Conservation (phyloP, 1,139 yeast genomes). For the Scheffersomyces quercinus region DNA sequence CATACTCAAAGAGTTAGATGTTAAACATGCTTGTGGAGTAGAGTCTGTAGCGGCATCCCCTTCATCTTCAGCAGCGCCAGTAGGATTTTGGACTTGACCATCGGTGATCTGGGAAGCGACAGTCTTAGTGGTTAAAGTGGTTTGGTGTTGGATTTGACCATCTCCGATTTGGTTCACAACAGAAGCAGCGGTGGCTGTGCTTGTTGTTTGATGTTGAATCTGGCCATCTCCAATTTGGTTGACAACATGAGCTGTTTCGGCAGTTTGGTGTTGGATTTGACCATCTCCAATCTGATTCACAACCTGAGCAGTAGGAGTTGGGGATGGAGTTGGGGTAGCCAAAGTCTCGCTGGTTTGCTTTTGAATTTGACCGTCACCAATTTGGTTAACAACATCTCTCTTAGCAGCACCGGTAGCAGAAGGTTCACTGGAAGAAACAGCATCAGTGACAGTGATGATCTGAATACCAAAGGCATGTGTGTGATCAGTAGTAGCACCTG, state of each 20-base stretch:
- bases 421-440: constrained; percentile 28
- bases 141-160: constrained; percentile 44
- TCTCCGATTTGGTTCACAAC: constrained; percentile 36
- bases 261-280: constrained; percentile 39
- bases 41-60: constrained; percentile 5
- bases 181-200: constrained; percentile 17
- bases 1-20: constrained; percentile 55
- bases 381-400: constrained; percentile 30
- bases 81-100: constrained; percentile 29
- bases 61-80: constrained; percentile 11
- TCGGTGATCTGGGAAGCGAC: constrained; percentile 46
- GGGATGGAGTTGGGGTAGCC: constrained; percentile 15
- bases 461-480: constrained; percentile 68
- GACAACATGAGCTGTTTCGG: constrained; percentile 30
- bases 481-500: constrained; percentile 66
- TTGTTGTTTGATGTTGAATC: constrained; percentile 30
- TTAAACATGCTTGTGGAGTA: constrained; percentile 45
- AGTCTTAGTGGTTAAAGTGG: constrained; percentile 21
- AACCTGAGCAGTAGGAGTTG: constrained; percentile 1
- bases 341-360: constrained; percentile 24
- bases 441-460: constrained; percentile 47
- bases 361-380: constrained; percentile 32
- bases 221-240: constrained; percentile 30
- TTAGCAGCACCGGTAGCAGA: constrained; percentile 19
- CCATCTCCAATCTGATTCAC: constrained; percentile 28